Conservation (phyloP, 2,329 filamentous ascomycete genomes). For the Microcyclosporella mali region DNA sequence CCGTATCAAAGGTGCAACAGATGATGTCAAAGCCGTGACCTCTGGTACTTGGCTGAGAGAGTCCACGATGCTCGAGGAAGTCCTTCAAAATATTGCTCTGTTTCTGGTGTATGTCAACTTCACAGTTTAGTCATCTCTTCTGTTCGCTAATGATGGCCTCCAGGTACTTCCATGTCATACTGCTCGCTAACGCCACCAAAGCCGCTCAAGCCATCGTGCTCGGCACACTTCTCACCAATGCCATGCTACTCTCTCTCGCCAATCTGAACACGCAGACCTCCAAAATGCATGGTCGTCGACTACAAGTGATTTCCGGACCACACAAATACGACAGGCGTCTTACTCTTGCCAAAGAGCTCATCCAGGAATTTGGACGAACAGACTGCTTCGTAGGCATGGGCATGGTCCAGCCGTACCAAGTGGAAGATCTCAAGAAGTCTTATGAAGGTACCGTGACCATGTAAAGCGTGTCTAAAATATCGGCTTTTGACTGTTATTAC, state of each 20-base stretch:
- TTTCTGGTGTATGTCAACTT: slow-evolving; percentile 44
- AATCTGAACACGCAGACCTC: slow-evolving; percentile 47
- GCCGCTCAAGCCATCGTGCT: slow-evolving; percentile 49
- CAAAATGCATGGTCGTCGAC: slow-evolving; percentile 45
- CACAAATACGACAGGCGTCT: slow-evolving; percentile 31
- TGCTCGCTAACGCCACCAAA: slow-evolving; percentile 52
- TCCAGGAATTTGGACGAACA: slow-evolving; percentile 30
- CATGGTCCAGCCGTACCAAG: slow-evolving; percentile 25
- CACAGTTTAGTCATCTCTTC: no score
- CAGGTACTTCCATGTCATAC: slow-evolving; percentile 46
- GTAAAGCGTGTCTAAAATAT: slow-evolving; percentile 5
- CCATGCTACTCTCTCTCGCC: slow-evolving; percentile 49
- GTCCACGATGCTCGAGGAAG: slow-evolving; percentile 47
- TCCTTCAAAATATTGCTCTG: slow-evolving; percentile 49
- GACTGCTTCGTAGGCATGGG: slow-evolving; percentile 37
- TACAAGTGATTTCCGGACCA: slow-evolving; percentile 23
- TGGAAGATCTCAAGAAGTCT: slow-evolving; percentile 4
- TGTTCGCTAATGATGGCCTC: neutral
- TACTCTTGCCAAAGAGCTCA: slow-evolving; percentile 36
- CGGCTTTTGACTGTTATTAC: neutral
- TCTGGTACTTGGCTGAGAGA: slow-evolving; percentile 51
- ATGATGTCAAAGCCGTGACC: slow-evolving; percentile 56
- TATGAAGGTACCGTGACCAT: slow-evolving; percentile 10
- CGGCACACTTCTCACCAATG: slow-evolving; percentile 47
- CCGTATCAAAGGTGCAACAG: slow-evolving; percentile 47